These are phyloP conservation scores for Epichloe amarillans DNA, from an alignment of 2,329 filamentous ascomycete species.

Conservation along the genomic window DNA sequence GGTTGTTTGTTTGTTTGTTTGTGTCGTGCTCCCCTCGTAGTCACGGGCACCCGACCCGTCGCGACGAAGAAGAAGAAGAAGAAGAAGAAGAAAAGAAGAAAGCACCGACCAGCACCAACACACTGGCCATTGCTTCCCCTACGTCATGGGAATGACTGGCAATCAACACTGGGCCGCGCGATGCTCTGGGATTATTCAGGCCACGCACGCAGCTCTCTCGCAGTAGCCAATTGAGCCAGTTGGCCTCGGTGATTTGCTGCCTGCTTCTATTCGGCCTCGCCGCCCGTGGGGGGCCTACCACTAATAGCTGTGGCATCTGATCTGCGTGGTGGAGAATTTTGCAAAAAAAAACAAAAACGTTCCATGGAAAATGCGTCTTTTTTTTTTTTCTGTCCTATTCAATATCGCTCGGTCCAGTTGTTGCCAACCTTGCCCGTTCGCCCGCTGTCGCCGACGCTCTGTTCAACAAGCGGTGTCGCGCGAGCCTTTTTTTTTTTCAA, in stretches of 20 bases:
- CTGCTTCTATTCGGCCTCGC: slow-evolving; percentile 1
- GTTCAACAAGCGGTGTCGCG: too few relatives aligned
- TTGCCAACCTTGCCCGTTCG: too few relatives aligned
- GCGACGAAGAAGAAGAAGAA: too few relatives aligned
- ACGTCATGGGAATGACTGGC: slow-evolving; percentile 7
- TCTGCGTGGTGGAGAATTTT: slow-evolving; percentile 3
- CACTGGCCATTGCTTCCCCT: background rate
- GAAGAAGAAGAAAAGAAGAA: too few relatives aligned
- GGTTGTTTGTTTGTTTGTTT: background rate
- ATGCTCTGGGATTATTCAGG: background rate
- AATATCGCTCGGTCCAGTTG: too few relatives aligned
- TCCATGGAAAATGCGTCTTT: slow-evolving; percentile 6
- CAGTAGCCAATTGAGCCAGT: too few relatives aligned
- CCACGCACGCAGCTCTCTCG: too few relatives aligned
- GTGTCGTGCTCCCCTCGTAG: background rate
- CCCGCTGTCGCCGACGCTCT: too few relatives aligned
- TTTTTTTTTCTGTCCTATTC: slow-evolving; percentile 1
- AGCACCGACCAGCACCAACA: background rate
- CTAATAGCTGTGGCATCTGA: background rate
- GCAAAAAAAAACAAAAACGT: background rate
- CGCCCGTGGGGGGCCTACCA: background rate
- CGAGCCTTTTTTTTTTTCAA: too few relatives aligned
- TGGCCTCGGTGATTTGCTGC: background rate
- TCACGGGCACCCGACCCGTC: background rate
- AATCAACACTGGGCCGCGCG: background rate